Conservation (phyloP, 2,329 filamentous ascomycete species). For the Xylariomycetidae sp. region DNA sequence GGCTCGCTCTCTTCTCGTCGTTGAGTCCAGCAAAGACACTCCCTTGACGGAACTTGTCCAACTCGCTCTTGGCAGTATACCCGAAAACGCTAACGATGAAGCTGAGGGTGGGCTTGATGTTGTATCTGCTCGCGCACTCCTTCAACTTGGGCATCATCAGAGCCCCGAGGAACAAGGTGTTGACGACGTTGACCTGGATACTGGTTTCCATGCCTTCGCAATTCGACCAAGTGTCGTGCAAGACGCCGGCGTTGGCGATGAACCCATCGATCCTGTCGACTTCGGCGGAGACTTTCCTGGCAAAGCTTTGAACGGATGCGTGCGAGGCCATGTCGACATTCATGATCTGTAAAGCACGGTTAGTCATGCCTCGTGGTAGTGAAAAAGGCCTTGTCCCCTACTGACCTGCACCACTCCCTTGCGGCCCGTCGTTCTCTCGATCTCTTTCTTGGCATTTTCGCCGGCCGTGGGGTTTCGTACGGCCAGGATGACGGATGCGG, state of each 20-base stretch:
- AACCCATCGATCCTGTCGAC: neutral
- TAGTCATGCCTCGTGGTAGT: too few relatives aligned
- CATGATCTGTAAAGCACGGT: neutral
- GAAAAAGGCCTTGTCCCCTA: too few relatives aligned
- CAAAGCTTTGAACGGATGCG: neutral
- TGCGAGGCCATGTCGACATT: neutral
- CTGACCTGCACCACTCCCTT: slow-evolving; percentile 5
- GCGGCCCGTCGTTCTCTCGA: slow-evolving; percentile 4
- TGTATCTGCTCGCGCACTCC: neutral
- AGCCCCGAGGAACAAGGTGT: neutral
- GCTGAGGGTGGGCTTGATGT: slow-evolving; percentile 2
- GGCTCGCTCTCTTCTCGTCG: too few relatives aligned
- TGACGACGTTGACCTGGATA: neutral
- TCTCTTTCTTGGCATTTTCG: slow-evolving; percentile 5
- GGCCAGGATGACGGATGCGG: slow-evolving; percentile 4
- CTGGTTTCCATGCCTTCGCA: neutral
- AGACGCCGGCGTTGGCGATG: neutral
- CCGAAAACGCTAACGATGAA: slow-evolving; percentile 7
- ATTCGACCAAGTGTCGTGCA: neutral
- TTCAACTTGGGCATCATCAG: neutral
- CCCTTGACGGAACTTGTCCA: slow-evolving; percentile 6
- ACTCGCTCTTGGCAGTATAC: slow-evolving; percentile 7
- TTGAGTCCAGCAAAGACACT: slow-evolving; percentile 5
- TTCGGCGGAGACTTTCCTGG: neutral
- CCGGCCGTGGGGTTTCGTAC: slow-evolving; percentile 5